Base-by-base conservation (phyloP, 805 yeast genomes). In the Cyberlindnera xishuangbannaensis region DNA sequence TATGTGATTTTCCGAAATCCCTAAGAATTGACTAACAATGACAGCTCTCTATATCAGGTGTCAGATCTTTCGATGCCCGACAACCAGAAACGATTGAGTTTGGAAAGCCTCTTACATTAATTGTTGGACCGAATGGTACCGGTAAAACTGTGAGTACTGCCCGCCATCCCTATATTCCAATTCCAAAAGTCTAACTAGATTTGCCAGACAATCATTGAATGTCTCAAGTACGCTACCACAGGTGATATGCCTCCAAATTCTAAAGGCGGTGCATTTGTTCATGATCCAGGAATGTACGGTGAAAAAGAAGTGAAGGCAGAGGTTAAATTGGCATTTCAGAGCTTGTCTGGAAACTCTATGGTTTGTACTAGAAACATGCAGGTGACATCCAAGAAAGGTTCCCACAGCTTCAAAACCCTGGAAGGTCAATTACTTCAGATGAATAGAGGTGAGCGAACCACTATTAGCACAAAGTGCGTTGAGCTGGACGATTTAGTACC, bases 181-280 rank as follows among this genome's bases (percentile, higher is more conserved):
- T n/a, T n/a, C n/a, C n/a, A 14, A 19, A 19, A 9, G 6, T 14
- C 32, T 29, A n/a, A 29, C 32, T n/a, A n/a, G 5, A 19, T 6
- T 7, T 6, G 18, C 18, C 29, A 58, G 53, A 88, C 97, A 1
- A 79, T 92, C 37, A 94, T 92, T 41, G 99, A 92, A 58, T 87
- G 97, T 55, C 65, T 92, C 40, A 75, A 87, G 53, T 92, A 87
- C 58, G 90, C 94, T 15, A 86, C 98, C 9, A 90, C 98, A 0
- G 97, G 97, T 8, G 92, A 83, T 51, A 63, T 88, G 38, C 99
- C 99, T 2, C 98, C 98, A 1, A 88, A 90, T 51, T 78, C 88
- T 27, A 87, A 84, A 54, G 95, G 95, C 33, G 97, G 97, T 7
- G 97, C 97, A 2, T 92, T 92, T 55, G 73, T 92, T 7, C 92